These are phyloP conservation scores for Closterium sp. DNA, from an alignment of 139 green algal species.

Conservation along the genomic window DNA sequence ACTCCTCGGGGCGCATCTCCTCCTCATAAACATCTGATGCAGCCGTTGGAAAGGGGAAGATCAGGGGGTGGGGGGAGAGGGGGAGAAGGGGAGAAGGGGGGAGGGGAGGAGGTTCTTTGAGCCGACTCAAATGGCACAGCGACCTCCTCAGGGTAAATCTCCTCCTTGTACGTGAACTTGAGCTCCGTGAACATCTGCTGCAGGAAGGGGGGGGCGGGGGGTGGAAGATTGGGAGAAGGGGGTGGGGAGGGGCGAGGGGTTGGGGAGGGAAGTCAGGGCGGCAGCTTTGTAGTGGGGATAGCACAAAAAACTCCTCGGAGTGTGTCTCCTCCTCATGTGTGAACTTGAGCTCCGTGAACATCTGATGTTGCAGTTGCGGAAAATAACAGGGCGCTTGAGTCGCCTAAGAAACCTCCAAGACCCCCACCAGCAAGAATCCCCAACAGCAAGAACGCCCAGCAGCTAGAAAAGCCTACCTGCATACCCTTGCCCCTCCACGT, in stretches of 20 bases:
- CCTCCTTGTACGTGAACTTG: constrained; percentile 72
- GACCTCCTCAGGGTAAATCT: constrained; percentile 66
- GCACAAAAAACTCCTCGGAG: constrained; percentile 73
- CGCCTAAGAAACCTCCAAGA: too few species aligned
- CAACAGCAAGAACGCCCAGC: too few species aligned
- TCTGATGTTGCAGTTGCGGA: too few species aligned
- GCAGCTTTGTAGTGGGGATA: too few species aligned
- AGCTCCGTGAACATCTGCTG: constrained; percentile 53
- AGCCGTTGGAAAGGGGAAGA: too few species aligned
- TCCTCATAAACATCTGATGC: constrained; percentile 51
- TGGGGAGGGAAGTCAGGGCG: too few species aligned
- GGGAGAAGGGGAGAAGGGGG: too few species aligned
- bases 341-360: constrained; percentile 60
- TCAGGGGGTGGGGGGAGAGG: too few species aligned
- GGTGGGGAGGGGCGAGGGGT: neutral
- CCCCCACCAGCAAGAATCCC: too few species aligned
- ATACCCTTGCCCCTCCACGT: constrained; percentile 52
- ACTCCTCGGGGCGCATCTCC: constrained; percentile 65
- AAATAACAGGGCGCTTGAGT: too few species aligned
- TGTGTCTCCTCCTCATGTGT: constrained; percentile 70
- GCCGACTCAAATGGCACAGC: constrained; percentile 72
- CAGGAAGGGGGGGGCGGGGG: too few species aligned
- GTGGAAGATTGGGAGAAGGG: neutral
- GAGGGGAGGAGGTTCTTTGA: too few species aligned
- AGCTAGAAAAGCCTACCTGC: constrained; percentile 19